Evolutionary conservation across 768 basidiomycete genomes (phyloP), one percentile per base, ranked within the genome.

Genomic region (Russula sp.): DNA sequence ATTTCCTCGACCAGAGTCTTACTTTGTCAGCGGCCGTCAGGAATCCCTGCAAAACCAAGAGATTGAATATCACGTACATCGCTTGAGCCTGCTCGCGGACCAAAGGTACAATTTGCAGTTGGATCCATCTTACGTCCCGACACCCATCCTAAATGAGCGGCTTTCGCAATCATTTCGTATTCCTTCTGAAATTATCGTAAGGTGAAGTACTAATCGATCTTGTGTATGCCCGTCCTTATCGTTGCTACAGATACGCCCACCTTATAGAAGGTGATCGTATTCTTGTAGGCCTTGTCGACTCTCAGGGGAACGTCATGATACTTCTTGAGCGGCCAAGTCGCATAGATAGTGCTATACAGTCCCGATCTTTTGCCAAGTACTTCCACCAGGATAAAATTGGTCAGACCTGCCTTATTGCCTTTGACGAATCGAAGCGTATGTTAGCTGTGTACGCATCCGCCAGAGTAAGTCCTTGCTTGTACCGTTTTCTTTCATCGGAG

Each of bases 351-450:
- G 55, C 65, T 5, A 59, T 66, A 34, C 34, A 47, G 14, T 61
- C 37, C 8, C 35, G 22, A 5, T 47, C 57, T 3, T 13, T 9
- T 37, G 63, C 56, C 6, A 61, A 68, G 57, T 50, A 37, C 0
- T 69, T 85, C 22, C 74, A 77, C 56, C 75, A 74, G 9, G 77
- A 80, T 57, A 83, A 79, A 67, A 76, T 84, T 6, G 84, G 81
- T 0, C 71, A 74, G 3, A 73, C 79, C 7, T 75, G 77, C 55
- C 31, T 80, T 7, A 51, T 85, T 9, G 75, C 84, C 0, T 84
- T 78, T 59, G 83, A 86, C 52, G 84, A 86, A 66, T 70, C 74
- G 18, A 81, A 78, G 64, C 77, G 79, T 2, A 78, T 80, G 73
- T 67, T 86, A n/a, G 77, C 79, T 0, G 60, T 85, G 0, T 79